These are phyloP conservation scores for Pulveroboletus sp. DNA, from an alignment of 768 basidiomycete genomes.

Conservation along the genomic window DNA sequence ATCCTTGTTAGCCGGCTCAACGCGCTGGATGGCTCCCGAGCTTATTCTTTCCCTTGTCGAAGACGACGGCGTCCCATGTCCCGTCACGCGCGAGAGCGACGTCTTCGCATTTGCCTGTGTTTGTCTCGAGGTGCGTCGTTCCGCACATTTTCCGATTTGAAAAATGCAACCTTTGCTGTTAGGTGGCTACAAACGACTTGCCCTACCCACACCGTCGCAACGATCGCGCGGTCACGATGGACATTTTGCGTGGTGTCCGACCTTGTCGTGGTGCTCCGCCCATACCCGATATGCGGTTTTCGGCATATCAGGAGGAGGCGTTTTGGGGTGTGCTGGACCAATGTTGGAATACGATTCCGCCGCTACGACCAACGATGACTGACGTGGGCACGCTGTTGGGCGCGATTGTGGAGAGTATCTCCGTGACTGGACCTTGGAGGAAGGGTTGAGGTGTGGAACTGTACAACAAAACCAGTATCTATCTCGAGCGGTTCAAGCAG, in stretches of 20 bases:
- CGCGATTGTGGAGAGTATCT: constrained; percentile 2
- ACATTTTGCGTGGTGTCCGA: constrained; percentile 50
- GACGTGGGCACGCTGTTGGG: constrained; percentile 27
- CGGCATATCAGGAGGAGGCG: constrained; percentile 23
- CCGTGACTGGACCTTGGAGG: too few species aligned
- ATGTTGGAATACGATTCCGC: constrained; percentile 44
- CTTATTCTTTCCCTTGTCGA: constrained; percentile 49
- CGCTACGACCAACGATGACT: constrained; percentile 43
- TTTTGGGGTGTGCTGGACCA: constrained; percentile 47
- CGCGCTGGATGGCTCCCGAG: constrained; percentile 51
- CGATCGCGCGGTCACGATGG: constrained; percentile 54
- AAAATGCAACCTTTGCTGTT: background rate
- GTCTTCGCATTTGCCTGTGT: constrained; percentile 62
- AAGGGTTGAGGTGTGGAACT: background rate
- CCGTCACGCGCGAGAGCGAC: constrained; percentile 51
- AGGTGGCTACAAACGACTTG: constrained; percentile 51
- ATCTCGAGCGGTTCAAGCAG: background rate
- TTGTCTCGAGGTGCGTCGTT: constrained; percentile 49
- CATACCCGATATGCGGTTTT: constrained; percentile 15
- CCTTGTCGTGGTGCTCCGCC: constrained; percentile 38
- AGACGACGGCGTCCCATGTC: constrained; percentile 40
- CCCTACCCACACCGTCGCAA: constrained; percentile 54
- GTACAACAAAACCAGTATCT: background rate
- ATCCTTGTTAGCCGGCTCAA: constrained; percentile 33
- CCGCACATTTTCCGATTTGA: background rate